Evolutionary conservation across 2,329 filamentous ascomycete species (phyloP).

Genomic region (Colletotrichum sp.): DNA sequence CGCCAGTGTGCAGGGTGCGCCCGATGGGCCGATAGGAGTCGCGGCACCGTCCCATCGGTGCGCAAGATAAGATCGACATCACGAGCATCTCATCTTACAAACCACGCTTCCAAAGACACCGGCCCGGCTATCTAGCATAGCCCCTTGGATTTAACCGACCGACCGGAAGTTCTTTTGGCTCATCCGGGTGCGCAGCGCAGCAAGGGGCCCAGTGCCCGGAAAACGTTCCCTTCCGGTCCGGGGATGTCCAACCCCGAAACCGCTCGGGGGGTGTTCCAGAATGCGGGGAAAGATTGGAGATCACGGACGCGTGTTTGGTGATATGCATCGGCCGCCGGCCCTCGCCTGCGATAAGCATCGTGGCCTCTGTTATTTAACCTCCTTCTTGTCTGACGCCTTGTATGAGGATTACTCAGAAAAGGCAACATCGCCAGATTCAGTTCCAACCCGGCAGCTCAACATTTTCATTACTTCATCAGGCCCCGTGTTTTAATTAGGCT

Average conservation of each 20-base stretch:
- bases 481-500: background rate
- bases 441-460: fast-evolving
- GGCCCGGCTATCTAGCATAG: background rate
- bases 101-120: background rate
- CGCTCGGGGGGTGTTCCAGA: background rate
- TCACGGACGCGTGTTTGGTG: background rate
- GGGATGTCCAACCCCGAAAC: background rate
- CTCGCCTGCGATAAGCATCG: background rate
- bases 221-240: background rate
- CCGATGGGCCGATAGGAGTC: background rate
- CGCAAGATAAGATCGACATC: background rate
- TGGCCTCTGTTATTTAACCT: background rate
- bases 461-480: background rate
- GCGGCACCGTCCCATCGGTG: background rate
- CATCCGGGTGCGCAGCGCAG: background rate
- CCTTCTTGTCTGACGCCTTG: background rate
- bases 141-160: background rate
- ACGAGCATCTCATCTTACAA: background rate
- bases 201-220: background rate
- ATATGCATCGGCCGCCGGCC: background rate
- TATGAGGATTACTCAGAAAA: background rate
- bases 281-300: background rate
- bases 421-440: background rate
- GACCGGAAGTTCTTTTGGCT: background rate
- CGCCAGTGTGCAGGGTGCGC: background rate